Base-by-base conservation (phyloP, 2,329 filamentous ascomycete species). In the Cladosporium sp. region DNA sequence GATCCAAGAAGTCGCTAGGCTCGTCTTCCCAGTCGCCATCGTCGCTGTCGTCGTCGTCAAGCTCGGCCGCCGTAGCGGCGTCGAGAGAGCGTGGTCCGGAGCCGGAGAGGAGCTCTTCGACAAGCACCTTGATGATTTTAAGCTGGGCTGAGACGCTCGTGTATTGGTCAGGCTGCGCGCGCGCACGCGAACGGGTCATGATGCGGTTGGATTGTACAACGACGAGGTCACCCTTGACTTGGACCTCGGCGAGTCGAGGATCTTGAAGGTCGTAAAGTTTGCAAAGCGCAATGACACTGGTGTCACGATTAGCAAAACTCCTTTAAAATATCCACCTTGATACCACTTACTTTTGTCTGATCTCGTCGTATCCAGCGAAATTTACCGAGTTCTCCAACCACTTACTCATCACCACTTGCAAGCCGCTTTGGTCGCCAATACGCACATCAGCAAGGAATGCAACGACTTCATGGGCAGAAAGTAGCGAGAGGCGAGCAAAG, bases 331-430 rank as follows among this genome's bases (percentile, higher is more conserved):
- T 42, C 40, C 7, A 22, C 17, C 12, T 15, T 15, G 5, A 25
- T 15, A 20, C 3, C n/a, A 78, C 86, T 73, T 78, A 92, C 89
- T 97, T 99, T 73, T 97, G 91, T 65, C 92, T 85, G 66, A 97
- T 97, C 73, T 97, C 93, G 67, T 97, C 92, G 66, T 97, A 99
- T 12, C 94, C 94, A n/a, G 91, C 91, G 75, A 99, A 99, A 73
- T 89, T 96, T 73, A 96, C 84, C 3, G 91, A 96, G 74, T 97
- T 96, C 76, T 97, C 94, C 1, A 99, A 80, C 94, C 94, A 99
- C 75, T 97, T 97, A 74, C 86, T 83, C 64, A 97, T 77, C 3
- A 99, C 94, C 22, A 97, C 86, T 62, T 92, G 85, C 7, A 99
- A 77, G n/a, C 92, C 94, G 67, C 82, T 95, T 69, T 89, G 81